Evolutionary conservation across 2,329 filamentous ascomycete species (phyloP), one percentile per base, ranked within the genome.

Genomic region (Curvularia spicifera): DNA sequence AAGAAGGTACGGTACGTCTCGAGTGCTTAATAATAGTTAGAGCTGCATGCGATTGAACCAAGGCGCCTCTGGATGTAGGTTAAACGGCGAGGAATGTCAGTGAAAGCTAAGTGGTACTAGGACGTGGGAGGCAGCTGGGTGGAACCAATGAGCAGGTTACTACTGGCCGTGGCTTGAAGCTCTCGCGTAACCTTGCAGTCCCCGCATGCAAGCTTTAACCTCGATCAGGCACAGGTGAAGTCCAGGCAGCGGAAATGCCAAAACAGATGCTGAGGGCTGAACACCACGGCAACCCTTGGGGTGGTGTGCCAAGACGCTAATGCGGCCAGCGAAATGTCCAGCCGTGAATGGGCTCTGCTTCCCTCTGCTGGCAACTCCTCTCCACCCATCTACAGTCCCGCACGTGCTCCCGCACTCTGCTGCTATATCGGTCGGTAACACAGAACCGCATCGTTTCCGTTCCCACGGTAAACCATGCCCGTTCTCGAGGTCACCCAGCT

Each of bases 401-500:
- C 44, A 39, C 47, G 43, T 51, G 55, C 35, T 48, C 37, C 47
- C 33, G 52, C 56, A 28, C 18, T 59, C 39, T 64, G 61, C 48
- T 66, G 33, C 67, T 71, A 72, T 69, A 71, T 65, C 63, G 63
- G 62, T 64, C 48, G 15, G 35, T 58, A 52, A 68, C 66, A 71
- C 69, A 64, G 68, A 58, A 51, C 54, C 35, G 57, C 57, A 28
- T 62, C 48, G 37, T 64, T 52, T 55, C 55, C 57, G 59, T 56
- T 43, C 45, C 42, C 53, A 45, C 52, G 12, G 51, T 64, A 44
- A 48, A 63, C 33, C 58, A 73, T 73, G 72, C 59, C 68, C 35
- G 65, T 71, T 26, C 61, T 72, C 50, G 68, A 75, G 51, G 60
- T 70, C 26, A 71, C 67, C 46, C 69, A 71, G 57, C 62, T 75